Base-by-base conservation (phyloP, 768 basidiomycete species). In the Wakefieldia striispora region DNA sequence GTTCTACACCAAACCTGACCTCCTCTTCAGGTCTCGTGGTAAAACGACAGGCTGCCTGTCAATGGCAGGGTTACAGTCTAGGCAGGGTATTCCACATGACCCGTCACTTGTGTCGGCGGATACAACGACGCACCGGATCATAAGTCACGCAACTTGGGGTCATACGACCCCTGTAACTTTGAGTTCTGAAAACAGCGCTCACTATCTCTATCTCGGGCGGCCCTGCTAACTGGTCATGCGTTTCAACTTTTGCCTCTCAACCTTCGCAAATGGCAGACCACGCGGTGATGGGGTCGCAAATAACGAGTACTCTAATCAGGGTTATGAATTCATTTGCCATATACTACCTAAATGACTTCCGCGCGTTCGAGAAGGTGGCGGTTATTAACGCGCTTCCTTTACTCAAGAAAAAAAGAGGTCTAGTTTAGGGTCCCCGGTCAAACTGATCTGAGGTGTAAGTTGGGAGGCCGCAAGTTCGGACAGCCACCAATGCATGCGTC, bases 201-300 rank as follows among this genome's bases (percentile, higher is more conserved):
- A 29, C 29, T 29, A 17, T 27, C 29, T 5, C 23, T 6, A 27
- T 21, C 34, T 41, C 36, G 36, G n/a, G 24, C 40, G 24, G 19
- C 20, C 23, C 19, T 46, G 20, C 20, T 20, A 16, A 16, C 45
- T 54, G 43, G 31, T 54, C 51, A 41, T 36, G 39, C 26, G 24
- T 44, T 24, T 9, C 27, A 29, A 16, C 45, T 12, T 4, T n/a
- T 31, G 14, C 27, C 43, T 24, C 41, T 40, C 36, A 58, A 42
- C 41, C 40, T 40, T 58, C 45, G 37, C 44, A 47, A 38, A 53
- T 57, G 29, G 37, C 41, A 39, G 42, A 12, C 29, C 29, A 21
- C 33, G 47, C 27, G 41, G 34, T 44, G 42, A 45, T 36, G 45
- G 42, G 17, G 29, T 29, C 4, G 29, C 29, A 29, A 29, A 29